Conservation (phyloP, 2,329 filamentous ascomycete species). For the Aspergillus alliaceus region DNA sequence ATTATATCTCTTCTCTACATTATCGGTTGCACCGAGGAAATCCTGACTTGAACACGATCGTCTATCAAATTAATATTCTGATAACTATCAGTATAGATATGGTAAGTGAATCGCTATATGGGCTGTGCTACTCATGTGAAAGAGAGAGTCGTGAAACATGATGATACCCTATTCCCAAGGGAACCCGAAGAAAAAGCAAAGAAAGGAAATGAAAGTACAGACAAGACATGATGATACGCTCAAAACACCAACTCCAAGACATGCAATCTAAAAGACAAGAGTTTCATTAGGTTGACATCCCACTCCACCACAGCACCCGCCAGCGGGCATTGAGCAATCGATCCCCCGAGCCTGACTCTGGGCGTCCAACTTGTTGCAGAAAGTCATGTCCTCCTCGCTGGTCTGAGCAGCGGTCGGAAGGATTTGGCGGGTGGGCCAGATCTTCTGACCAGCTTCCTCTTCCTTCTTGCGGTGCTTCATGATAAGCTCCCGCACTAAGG, state of each 20-base stretch:
- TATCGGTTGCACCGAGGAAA: no score
- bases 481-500: slow-evolving; percentile 50
- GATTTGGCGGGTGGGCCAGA: slow-evolving; percentile 52
- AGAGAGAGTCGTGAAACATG: not conserved
- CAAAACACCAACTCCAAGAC: no score
- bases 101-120: no score
- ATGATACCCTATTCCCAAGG: not conserved
- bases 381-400: slow-evolving; percentile 32
- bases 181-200: not conserved
- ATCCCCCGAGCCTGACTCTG: not conserved
- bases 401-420: slow-evolving; percentile 27
- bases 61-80: not conserved
- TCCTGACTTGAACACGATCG: no score
- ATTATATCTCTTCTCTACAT: no score
- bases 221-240: no score
- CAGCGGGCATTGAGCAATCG: slow-evolving; percentile 9
- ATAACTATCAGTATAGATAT: not conserved
- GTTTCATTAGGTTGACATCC: slow-evolving; percentile 11
- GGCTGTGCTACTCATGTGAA: no score
- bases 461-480: slow-evolving; percentile 50
- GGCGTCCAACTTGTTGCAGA: slow-evolving; percentile 22
- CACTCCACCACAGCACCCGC: slow-evolving; percentile 23
- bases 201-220: not conserved
- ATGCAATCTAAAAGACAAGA: not conserved
- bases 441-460: slow-evolving; percentile 45